These are phyloP conservation scores for Fraxinus platypoda DNA, from an alignment of 305 asterid genomes.

Conservation along the genomic window DNA sequence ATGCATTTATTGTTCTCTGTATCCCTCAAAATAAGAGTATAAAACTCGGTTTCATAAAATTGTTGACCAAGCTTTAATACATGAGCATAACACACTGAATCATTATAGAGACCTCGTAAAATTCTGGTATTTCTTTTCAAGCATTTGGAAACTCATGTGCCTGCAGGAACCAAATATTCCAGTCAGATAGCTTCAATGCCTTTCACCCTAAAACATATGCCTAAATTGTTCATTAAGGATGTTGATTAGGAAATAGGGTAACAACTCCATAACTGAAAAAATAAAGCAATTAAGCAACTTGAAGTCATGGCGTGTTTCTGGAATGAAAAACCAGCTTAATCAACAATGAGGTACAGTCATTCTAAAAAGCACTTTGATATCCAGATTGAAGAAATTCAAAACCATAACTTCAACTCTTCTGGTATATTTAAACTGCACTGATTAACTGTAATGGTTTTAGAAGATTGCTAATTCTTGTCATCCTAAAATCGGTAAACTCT, in stretches of 20 bases:
- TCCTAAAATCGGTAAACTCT: neutral
- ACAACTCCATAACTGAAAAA: slow-evolving; percentile 21
- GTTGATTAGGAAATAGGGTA: slow-evolving; percentile 27
- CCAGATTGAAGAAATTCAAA: neutral
- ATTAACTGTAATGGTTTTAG: neutral
- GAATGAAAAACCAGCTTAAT: slow-evolving; percentile 13
- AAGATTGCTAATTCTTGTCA: neutral
- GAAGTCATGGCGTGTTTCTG: slow-evolving; percentile 1
- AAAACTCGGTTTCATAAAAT: slow-evolving; percentile 28
- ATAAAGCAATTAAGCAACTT: slow-evolving; percentile 16
- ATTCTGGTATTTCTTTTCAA: slow-evolving; percentile 71
- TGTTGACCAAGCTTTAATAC: slow-evolving; percentile 26
- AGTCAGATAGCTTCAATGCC: slow-evolving; percentile 65
- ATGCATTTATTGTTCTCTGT: slow-evolving; percentile 2
- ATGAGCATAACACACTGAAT: slow-evolving; percentile 37
- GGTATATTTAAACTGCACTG: neutral
- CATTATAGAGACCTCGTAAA: slow-evolving; percentile 67
- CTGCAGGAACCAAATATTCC: slow-evolving; percentile 94
- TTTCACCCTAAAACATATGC: slow-evolving; percentile 34
- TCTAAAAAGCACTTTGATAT: neutral
- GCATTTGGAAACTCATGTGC: slow-evolving; percentile 94
- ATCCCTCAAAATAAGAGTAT: slow-evolving; percentile 19
- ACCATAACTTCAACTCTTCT: neutral
- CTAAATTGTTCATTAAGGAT: slow-evolving; percentile 33
- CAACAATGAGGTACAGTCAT: neutral